Conservation (phyloP, 2,329 filamentous ascomycete genomes). For the Aspergillus hiratsukae region DNA sequence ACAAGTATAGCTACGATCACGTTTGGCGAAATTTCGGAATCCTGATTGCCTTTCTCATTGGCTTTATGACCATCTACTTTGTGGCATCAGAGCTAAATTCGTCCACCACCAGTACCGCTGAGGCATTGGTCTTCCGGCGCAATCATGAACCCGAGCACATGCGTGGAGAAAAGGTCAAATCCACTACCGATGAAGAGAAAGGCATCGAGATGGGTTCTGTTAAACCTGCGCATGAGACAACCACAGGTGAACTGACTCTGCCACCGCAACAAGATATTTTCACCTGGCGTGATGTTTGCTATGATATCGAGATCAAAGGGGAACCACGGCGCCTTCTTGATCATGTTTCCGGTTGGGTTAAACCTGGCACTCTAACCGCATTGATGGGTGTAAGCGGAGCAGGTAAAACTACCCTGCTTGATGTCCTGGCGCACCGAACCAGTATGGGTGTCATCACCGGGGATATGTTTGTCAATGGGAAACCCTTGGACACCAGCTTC, state of each 20-base stretch:
- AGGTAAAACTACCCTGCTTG: conserved; percentile 83
- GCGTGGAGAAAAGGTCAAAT: conserved; percentile 1
- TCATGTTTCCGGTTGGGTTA: conserved; percentile 85
- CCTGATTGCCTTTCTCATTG: conserved; percentile 57
- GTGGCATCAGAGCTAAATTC: conserved; percentile 40
- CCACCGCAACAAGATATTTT: conserved; percentile 67
- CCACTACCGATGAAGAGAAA: conserved; percentile 1
- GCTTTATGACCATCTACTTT: conserved; percentile 62
- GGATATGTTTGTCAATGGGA: conserved; percentile 74
- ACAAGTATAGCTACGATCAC: conserved; percentile 55
- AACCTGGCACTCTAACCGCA: conserved; percentile 82
- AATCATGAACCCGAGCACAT: conserved; percentile 31
- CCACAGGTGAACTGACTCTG: conserved; percentile 27
- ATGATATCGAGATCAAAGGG: conserved; percentile 71
- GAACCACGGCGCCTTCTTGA: conserved; percentile 70
- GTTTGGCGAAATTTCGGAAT: conserved; percentile 69
- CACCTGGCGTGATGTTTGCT: conserved; percentile 77
- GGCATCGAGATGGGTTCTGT: conserved; percentile 20
- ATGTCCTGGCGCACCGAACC: conserved; percentile 76
- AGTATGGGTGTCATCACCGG: conserved; percentile 84
- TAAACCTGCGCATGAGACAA: conserved; percentile 3
- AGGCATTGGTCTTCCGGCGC: conserved; percentile 69
- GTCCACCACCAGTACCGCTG: conserved; percentile 67
- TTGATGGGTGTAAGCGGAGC: conserved; percentile 88
- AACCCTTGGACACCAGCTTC: conserved; percentile 54